These are phyloP conservation scores for Ophiostoma sp. DNA, from an alignment of 2,329 filamentous ascomycete genomes.

Conservation along the genomic window DNA sequence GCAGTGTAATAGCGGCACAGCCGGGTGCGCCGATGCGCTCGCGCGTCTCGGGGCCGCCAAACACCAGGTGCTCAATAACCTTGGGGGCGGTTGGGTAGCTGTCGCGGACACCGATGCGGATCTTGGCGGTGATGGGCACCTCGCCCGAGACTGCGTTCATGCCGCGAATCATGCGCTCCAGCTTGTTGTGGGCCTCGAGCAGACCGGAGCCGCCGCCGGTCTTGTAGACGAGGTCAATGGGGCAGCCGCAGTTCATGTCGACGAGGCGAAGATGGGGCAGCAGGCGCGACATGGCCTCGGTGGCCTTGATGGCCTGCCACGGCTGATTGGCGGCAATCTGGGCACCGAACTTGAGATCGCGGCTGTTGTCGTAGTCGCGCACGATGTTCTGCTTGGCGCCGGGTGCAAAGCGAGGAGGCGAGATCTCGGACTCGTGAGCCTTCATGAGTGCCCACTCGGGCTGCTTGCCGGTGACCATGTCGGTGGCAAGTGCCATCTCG, in stretches of 20 bases:
- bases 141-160: conserved; percentile 93
- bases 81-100: conserved; percentile 69
- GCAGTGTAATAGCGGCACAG: conserved; percentile 90
- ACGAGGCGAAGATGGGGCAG: conserved; percentile 83
- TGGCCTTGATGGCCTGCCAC: conserved; percentile 82
- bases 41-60: conserved; percentile 69
- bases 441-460: conserved; percentile 94
- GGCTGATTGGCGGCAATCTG: conserved; percentile 92
- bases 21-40: conserved; percentile 69
- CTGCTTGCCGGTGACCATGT: conserved; percentile 82
- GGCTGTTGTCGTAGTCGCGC: conserved; percentile 71
- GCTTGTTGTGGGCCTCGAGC: conserved; percentile 78
- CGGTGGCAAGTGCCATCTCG: conserved; percentile 93
- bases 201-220: conserved; percentile 85
- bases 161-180: conserved; percentile 90
- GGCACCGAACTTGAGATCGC: conserved; percentile 81
- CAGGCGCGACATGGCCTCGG: conserved; percentile 70
- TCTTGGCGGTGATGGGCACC: conserved; percentile 89
- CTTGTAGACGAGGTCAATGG: conserved; percentile 89
- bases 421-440: conserved; percentile 76
- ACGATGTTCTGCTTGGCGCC: conserved; percentile 51
- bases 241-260: conserved; percentile 94
- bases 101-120: conserved; percentile 83
- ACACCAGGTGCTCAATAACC: conserved; percentile 73
- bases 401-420: conserved; percentile 61